Conservation (phyloP, 2,329 filamentous ascomycete species). For the Sphaerostilbella broomeana region DNA sequence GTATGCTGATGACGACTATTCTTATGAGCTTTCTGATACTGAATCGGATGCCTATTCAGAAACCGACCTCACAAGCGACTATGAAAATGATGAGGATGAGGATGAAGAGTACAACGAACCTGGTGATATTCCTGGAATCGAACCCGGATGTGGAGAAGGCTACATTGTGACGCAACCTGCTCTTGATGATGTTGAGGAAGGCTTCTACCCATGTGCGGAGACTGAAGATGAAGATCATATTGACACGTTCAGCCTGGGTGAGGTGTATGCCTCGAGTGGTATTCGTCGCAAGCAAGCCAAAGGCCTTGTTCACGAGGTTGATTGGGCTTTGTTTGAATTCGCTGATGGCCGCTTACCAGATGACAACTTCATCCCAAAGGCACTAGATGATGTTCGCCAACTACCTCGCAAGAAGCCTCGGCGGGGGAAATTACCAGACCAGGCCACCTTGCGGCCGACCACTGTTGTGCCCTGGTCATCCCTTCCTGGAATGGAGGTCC, state of each 20-base stretch:
- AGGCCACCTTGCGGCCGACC: constrained; percentile 44
- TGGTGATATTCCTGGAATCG: constrained; percentile 74
- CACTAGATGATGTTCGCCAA: constrained; percentile 14
- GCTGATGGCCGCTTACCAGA: constrained; percentile 62
- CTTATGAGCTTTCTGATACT: constrained; percentile 56
- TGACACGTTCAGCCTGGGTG: constrained; percentile 71
- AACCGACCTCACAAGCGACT: constrained; percentile 47
- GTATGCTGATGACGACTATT: constrained; percentile 46
- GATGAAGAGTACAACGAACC: constrained; percentile 51
- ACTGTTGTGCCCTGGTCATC: constrained; percentile 52
- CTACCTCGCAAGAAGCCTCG: constrained; percentile 18
- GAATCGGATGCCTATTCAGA: constrained; percentile 50
- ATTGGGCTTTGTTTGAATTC: constrained; percentile 89
- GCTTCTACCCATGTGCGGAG: constrained; percentile 70
- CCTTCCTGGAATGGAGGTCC: constrained; percentile 70
- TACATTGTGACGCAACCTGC: constrained; percentile 88
- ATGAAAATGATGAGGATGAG: constrained; percentile 44
- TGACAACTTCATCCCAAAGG: constrained; percentile 59
- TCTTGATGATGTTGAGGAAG: constrained; percentile 75
- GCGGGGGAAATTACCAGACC: no score
- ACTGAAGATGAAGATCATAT: constrained; percentile 76
- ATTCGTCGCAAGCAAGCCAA: constrained; percentile 69
- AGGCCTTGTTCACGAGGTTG: constrained; percentile 79
- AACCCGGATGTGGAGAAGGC: constrained; percentile 65
- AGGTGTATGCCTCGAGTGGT: constrained; percentile 84